Evolutionary conservation across 1,139 yeast species (phyloP).

Genomic region (Kurtzmaniella quercitrusa): DNA sequence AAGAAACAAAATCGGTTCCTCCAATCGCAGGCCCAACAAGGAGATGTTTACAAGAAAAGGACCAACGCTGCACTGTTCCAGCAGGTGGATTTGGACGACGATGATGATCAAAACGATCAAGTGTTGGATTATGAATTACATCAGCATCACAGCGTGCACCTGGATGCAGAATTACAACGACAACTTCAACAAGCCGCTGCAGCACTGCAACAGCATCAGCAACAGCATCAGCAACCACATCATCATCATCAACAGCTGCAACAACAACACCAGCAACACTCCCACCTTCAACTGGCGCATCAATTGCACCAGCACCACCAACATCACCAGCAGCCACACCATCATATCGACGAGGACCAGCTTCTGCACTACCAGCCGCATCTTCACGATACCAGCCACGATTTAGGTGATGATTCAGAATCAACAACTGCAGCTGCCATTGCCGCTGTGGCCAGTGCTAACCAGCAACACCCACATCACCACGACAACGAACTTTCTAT

Average conservation of each 20-base stretch:
- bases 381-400: slow-evolving; percentile 22
- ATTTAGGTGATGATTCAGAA: slow-evolving; percentile 20
- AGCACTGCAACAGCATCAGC: slow-evolving; percentile 27
- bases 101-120: slow-evolving; percentile 23
- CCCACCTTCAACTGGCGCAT: slow-evolving; percentile 17
- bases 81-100: slow-evolving; percentile 25
- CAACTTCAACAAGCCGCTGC: slow-evolving; percentile 38
- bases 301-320: slow-evolving; percentile 10
- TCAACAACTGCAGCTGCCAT: slow-evolving; percentile 40
- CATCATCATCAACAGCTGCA: slow-evolving; percentile 10
- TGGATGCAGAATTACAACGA: slow-evolving; percentile 37
- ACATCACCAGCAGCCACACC: slow-evolving; percentile 15
- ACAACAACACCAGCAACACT: slow-evolving; percentile 10
- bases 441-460: slow-evolving; percentile 32
- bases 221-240: slow-evolving; percentile 17
- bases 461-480: slow-evolving; percentile 19
- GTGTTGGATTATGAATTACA: slow-evolving; percentile 16
- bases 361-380: slow-evolving; percentile 33
- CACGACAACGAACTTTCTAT: slow-evolving; percentile 37
- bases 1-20: slow-evolving; percentile 35
- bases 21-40: slow-evolving; percentile 1
- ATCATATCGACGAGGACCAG: slow-evolving; percentile 25
- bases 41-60: slow-evolving; percentile 4
- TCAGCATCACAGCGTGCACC: slow-evolving; percentile 24
- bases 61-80: slow-evolving; percentile 30